phyloP scores from a whole-genome alignment of 1,284 basidiomycete genomes.

The Boletus hoseneyae region DNA sequence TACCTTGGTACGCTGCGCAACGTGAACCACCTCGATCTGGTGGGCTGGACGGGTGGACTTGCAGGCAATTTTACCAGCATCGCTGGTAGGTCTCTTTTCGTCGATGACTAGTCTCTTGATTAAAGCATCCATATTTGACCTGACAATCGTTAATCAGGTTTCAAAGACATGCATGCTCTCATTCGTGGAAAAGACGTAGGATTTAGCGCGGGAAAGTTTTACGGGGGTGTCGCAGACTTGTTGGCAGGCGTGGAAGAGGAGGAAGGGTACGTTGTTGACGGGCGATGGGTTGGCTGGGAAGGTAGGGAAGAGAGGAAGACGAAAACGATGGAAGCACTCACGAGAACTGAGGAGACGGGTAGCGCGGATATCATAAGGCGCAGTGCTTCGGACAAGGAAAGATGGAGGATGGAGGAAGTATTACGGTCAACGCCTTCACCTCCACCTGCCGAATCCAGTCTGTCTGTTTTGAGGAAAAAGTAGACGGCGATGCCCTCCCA shows the following conservation, averaged over 20 bases:
- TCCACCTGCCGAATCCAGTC: slow-evolving; percentile 1
- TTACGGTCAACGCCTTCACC: slow-evolving; percentile 11
- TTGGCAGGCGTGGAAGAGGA: slow-evolving; percentile 69
- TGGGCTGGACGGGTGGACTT: slow-evolving; percentile 71
- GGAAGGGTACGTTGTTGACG: slow-evolving; percentile 26
- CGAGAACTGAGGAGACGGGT: slow-evolving; percentile 1
- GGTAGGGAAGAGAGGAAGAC: slow-evolving; percentile 18
- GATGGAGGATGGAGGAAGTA: slow-evolving; percentile 27
- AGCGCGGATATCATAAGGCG: slow-evolving; percentile 6
- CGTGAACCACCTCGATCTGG: slow-evolving; percentile 92
- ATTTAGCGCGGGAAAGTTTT: slow-evolving; percentile 87
- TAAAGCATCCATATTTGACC: no score
- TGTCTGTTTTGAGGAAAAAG: slow-evolving; percentile 7
- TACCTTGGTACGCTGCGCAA: slow-evolving; percentile 83
- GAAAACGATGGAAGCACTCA: neutral
- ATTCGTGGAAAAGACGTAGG: slow-evolving; percentile 86
- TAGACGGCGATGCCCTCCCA: neutral
- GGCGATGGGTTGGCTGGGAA: slow-evolving; percentile 18
- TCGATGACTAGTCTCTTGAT: neutral
- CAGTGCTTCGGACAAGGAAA: slow-evolving; percentile 26
- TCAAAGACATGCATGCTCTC: slow-evolving; percentile 58
- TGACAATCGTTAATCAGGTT: slow-evolving; percentile 13
- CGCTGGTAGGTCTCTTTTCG: slow-evolving; percentile 13
- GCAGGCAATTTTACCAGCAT: slow-evolving; percentile 67
- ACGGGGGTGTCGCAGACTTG: slow-evolving; percentile 75